Conservation (phyloP, 768 basidiomycete genomes). For the Amanita rimosa region DNA sequence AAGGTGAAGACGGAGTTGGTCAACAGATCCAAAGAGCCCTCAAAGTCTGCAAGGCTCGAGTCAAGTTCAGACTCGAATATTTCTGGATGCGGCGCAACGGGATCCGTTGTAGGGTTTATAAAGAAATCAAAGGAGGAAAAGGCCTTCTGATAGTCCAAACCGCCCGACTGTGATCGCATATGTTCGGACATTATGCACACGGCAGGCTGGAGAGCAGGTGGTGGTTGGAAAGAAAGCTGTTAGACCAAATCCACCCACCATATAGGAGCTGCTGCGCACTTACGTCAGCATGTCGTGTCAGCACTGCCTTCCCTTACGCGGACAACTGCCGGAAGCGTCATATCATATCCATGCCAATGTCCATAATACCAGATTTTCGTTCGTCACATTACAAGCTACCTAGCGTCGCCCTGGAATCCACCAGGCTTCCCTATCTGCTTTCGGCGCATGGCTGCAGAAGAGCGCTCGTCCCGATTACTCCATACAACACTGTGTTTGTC, state of each 20-base stretch:
- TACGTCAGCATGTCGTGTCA: conserved; percentile 1
- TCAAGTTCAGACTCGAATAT: conserved; percentile 79
- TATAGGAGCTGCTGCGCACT: conserved; percentile 25
- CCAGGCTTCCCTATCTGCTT: conserved; percentile 41
- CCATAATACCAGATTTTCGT: too few species aligned
- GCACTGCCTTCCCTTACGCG: background rate
- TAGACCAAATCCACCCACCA: conserved; percentile 10
- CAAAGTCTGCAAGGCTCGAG: conserved; percentile 52
- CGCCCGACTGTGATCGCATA: conserved; percentile 17
- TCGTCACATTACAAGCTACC: background rate
- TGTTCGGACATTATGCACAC: conserved; percentile 22
- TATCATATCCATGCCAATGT: too few species aligned
- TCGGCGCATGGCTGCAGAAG: conserved; percentile 36
- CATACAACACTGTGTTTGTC: conserved; percentile 68
- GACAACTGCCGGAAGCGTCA: background rate
- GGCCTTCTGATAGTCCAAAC: conserved; percentile 22
- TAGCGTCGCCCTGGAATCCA: conserved; percentile 34
- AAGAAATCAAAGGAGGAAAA: conserved; percentile 47
- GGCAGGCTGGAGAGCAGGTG: conserved; percentile 12
- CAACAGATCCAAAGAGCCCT: conserved; percentile 53
- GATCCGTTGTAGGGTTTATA: conserved; percentile 56
- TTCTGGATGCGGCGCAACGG: conserved; percentile 71
- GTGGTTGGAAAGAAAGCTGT: conserved; percentile 19
- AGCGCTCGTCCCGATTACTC: conserved; percentile 28
- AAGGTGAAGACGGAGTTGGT: conserved; percentile 54